Conservation (phyloP, 257 asterid species). For the Lycium ferocissimum region DNA sequence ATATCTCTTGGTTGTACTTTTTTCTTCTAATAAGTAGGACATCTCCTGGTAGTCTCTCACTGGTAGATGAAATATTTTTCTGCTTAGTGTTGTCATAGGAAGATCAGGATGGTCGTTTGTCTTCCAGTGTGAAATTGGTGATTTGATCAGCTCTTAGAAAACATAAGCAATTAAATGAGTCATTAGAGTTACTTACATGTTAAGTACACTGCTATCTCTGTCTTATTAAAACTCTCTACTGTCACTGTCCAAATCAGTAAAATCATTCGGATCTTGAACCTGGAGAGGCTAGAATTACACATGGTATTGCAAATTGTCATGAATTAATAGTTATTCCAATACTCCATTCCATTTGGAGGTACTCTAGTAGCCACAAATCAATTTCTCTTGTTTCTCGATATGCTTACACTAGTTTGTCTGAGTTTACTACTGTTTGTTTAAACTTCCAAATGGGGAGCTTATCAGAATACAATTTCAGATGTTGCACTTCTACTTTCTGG, state of each 20-base stretch:
- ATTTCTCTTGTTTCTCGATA: background rate
- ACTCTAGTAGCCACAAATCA: background rate
- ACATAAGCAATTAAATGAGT: background rate
- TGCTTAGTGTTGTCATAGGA: background rate
- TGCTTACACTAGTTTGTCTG: background rate
- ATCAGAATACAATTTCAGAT: background rate
- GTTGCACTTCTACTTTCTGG: background rate
- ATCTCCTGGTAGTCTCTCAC: constrained; percentile 6
- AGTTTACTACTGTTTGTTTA: background rate
- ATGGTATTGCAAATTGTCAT: background rate
- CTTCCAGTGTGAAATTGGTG: background rate
- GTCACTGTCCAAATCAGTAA: background rate
- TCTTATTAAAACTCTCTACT: background rate
- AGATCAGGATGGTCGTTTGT: background rate
- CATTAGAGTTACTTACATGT: background rate
- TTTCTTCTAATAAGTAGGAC: background rate
- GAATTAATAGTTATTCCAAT: background rate
- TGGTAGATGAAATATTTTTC: background rate
- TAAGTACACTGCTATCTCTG: background rate
- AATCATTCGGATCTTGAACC: background rate
- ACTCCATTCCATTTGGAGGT: background rate
- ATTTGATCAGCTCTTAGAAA: background rate
- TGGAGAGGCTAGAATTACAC: background rate
- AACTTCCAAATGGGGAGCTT: background rate
- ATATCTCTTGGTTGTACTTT: background rate